Evolutionary conservation across 2,329 filamentous ascomycete genomes (phyloP).

Genomic region (Aureobasidium sp.): DNA sequence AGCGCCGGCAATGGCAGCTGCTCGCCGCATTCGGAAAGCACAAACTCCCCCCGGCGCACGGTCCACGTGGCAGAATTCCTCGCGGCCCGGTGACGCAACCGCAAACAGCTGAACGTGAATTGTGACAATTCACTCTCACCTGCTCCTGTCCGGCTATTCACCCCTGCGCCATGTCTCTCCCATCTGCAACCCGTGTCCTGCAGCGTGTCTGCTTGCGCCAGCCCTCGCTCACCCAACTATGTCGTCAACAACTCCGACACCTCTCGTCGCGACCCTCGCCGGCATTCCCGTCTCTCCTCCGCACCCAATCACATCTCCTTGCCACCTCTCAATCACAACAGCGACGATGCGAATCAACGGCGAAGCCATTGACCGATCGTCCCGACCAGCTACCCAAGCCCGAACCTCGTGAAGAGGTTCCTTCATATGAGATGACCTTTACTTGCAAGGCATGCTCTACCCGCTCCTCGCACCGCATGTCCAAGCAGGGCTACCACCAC

Average conservation of each 20-base stretch:
- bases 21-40: conserved; percentile 4
- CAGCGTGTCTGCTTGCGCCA: not conserved
- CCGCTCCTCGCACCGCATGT: conserved; percentile 75
- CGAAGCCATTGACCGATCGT: conserved; percentile 23
- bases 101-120: not conserved
- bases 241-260: not conserved
- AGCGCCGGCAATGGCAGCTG: not conserved
- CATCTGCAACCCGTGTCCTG: not conserved
- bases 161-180: not conserved
- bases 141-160: not conserved
- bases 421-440: conserved; percentile 80
- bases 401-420: conserved; percentile 34
- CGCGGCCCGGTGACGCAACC: conserved; percentile 1
- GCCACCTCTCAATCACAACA: conserved; percentile 21
- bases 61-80: conserved; percentile 6
- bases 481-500: conserved; percentile 90
- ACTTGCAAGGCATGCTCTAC: conserved; percentile 73
- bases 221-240: not conserved
- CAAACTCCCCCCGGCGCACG: not conserved
- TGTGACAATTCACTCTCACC: not conserved
- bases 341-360: conserved; percentile 15
- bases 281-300: conserved; percentile 15
- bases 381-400: conserved; percentile 15
- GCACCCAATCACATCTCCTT: conserved; percentile 1
- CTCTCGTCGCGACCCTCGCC: conserved; percentile 2